Conservation (phyloP, 345 rosid species). For the Laguncularia racemosa region DNA sequence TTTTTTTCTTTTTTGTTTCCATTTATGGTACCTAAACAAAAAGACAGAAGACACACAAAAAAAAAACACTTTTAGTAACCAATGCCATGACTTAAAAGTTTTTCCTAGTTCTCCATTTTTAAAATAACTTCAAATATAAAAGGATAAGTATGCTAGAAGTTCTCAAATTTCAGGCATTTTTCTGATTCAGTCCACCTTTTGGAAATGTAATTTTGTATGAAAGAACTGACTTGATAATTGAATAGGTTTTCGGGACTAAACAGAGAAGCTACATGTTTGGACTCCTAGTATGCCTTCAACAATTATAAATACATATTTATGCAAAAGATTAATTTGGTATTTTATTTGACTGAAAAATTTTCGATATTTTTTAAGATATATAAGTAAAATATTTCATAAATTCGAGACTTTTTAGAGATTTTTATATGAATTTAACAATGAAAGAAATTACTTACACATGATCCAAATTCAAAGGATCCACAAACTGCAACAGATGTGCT, state of each 20-base stretch:
- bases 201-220: no score
- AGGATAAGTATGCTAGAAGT: no score
- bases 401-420: not conserved
- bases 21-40: slow-evolving; percentile 21
- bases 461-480: slow-evolving; percentile 86
- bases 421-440: not conserved
- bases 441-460: slow-evolving; percentile 58
- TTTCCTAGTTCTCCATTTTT: no score
- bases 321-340: no score
- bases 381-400: slow-evolving; percentile 1
- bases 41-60: slow-evolving; percentile 1
- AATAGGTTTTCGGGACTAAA: no score
- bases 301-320: not conserved
- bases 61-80: not conserved
- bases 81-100: not conserved
- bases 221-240: no score
- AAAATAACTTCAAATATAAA: no score
- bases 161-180: no score
- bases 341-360: no score
- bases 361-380: not conserved
- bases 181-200: no score
- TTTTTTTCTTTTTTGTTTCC: not conserved
- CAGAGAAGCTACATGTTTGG: no score
- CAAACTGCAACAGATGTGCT: slow-evolving; percentile 81
- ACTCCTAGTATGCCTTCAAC: no score